A percentile compares a stretch with the other conserved stretches of the same genome.
These are phyloP conservation scores for Gardenia jasminoides DNA, from an alignment of 257 asterid species.

Conservation along the genomic window DNA sequence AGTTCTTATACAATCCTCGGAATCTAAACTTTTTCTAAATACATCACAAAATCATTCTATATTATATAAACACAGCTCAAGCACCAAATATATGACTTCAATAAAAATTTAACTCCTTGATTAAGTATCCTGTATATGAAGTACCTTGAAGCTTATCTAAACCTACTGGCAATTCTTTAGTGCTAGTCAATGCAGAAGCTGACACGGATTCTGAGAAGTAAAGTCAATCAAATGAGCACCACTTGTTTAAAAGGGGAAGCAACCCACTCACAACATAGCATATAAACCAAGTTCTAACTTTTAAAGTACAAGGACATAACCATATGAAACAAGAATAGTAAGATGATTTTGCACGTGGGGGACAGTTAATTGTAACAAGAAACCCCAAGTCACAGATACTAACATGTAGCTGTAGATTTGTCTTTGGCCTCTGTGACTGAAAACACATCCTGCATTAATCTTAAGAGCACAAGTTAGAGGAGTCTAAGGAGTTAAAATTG, in stretches of 20 bases:
- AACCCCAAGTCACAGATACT: background rate
- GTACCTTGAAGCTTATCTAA: conserved; percentile 6
- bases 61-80: background rate
- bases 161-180: background rate
- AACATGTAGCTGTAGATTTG: conserved; percentile 8
- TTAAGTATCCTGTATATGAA: background rate
- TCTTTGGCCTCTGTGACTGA: conserved; percentile 26
- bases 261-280: background rate
- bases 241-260: background rate
- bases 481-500: too few relatives aligned
- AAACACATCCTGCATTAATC: too few relatives aligned
- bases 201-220: conserved; percentile 9
- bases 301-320: background rate
- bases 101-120: background rate
- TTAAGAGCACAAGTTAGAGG: too few relatives aligned
- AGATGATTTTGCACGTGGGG: background rate
- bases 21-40: background rate
- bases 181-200: conserved; percentile 3
- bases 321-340: background rate
- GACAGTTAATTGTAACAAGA: background rate
- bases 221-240: background rate
- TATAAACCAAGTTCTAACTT: background rate
- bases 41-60: background rate
- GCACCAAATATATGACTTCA: background rate
- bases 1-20: background rate